Conservation (phyloP, 140 eudicot genomes). For the Oenanthe javanica region DNA sequence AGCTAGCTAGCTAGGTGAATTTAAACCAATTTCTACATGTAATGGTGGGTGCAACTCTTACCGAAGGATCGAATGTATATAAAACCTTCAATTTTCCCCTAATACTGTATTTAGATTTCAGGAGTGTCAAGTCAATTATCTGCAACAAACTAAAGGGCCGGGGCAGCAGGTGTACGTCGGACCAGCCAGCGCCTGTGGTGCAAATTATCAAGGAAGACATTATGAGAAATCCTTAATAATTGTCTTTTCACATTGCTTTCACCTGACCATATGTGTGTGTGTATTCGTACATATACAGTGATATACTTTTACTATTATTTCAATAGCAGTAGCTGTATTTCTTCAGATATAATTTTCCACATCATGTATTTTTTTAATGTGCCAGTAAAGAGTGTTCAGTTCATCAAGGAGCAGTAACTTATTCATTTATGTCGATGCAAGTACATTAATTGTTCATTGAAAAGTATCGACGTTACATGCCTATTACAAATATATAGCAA, state of each 20-base stretch:
- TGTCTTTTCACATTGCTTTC: slow-evolving; percentile 13
- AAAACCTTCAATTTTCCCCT: background rate
- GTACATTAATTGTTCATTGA: background rate
- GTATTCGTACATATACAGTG: background rate
- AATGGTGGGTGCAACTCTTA: background rate
- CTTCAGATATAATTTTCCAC: background rate
- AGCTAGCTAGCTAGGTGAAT: too few relatives aligned
- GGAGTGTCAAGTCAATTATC: slow-evolving; percentile 10
- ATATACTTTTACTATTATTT: slow-evolving; percentile 2
- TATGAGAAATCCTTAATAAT: slow-evolving; percentile 18
- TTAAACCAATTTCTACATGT: too few relatives aligned
- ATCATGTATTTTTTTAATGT: background rate
- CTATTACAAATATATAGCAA: background rate
- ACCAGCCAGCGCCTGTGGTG: slow-evolving; percentile 5
- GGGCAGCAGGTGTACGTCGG: slow-evolving; percentile 8
- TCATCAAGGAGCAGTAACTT: background rate
- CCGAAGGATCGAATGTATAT: background rate
- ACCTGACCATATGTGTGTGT: background rate
- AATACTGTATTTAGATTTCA: background rate
- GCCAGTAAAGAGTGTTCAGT: background rate
- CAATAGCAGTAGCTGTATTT: background rate
- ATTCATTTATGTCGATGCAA: background rate
- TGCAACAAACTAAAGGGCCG: slow-evolving; percentile 11
- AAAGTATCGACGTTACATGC: background rate
- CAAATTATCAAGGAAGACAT: slow-evolving; percentile 16